Percentiles rank a stretch among this genome's conserved stretches.
Evolutionary conservation across 75 land plant genomes (phyloP).

Genomic region (Azolla pinnata): DNA sequence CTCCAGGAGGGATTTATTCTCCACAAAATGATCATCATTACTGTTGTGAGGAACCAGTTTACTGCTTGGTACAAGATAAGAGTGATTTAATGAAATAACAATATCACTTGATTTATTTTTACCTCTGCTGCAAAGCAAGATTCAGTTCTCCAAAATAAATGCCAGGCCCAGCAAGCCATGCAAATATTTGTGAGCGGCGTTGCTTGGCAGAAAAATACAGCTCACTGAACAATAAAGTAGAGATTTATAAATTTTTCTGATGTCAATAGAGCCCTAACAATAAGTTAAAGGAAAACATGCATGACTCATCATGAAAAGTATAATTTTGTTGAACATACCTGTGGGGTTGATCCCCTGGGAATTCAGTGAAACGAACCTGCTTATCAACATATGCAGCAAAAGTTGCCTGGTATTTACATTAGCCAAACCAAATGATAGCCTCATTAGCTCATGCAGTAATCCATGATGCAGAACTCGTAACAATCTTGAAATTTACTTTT

Average conservation of each 20-base stretch:
- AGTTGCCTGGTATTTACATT: conserved; percentile 62
- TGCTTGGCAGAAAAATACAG: conserved; percentile 87
- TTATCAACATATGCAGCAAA: conserved; percentile 68
- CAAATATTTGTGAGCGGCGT: conserved; percentile 80
- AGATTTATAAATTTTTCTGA: neutral
- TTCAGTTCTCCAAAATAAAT: conserved; percentile 87
- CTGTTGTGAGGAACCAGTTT: too few species aligned
- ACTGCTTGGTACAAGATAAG: neutral
- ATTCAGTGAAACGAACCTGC: conserved; percentile 81
- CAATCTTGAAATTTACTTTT: too few species aligned
- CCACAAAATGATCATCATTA: conserved; percentile 88
- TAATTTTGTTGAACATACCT: conserved; percentile 35
- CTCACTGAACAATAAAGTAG: conserved; percentile 43
- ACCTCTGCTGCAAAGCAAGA: conserved; percentile 76
- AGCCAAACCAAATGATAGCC: too few species aligned
- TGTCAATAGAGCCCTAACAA: neutral
- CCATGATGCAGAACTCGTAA: too few species aligned
- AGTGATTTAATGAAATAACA: neutral
- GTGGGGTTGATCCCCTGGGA: conserved; percentile 88
- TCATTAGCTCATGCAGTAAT: too few species aligned
- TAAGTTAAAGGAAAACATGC: neutral
- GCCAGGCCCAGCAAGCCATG: conserved; percentile 97
- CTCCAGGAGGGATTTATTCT: conserved; percentile 76
- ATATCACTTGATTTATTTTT: neutral
- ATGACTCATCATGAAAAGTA: neutral